Evolutionary conservation across 306 rosid genomes (phyloP).

Genomic region (Herpetospermum pedunculosum): DNA sequence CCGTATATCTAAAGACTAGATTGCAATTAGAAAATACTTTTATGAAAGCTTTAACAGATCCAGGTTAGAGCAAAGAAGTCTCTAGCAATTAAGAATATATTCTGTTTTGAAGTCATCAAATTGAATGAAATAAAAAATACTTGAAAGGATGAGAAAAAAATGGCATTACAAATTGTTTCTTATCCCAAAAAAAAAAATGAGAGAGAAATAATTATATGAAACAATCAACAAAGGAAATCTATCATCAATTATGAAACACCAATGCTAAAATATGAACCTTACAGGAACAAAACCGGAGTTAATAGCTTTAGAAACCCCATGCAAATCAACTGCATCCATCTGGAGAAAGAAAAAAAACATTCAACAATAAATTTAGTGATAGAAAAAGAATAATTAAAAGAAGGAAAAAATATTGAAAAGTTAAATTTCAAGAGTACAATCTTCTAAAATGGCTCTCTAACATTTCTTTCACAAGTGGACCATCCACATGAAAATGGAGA

Average conservation of each 20-base stretch:
- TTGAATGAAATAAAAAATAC: not conserved
- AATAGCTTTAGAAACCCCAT: slow-evolving; percentile 50
- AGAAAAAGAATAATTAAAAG: not conserved
- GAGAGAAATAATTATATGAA: not conserved
- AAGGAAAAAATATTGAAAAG: not conserved
- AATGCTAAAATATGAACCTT: slow-evolving; percentile 22
- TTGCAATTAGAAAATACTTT: no score
- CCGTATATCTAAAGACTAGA: no score
- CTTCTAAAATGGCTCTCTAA: slow-evolving; percentile 21
- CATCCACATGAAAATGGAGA: slow-evolving; percentile 95
- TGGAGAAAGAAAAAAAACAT: slow-evolving; percentile 29
- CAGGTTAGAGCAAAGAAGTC: not conserved
- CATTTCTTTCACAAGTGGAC: slow-evolving; percentile 58
- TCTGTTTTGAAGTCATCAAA: not conserved
- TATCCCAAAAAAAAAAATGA: not conserved
- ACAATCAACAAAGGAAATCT: slow-evolving; percentile 7
- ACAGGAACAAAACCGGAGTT: slow-evolving; percentile 82
- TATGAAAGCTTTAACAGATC: not conserved
- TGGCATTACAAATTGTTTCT: not conserved
- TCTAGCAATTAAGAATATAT: not conserved
- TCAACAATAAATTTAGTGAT: not conserved
- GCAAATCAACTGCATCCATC: slow-evolving; percentile 59
- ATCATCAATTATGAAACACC: not conserved
- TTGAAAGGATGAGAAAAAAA: not conserved
- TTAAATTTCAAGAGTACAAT: not conserved